Percentiles rank a stretch among this genome's conserved stretches.
Conservation (phyloP, 495 filamentous ascomycete genomes). For the Penicillium bialowiezense region DNA sequence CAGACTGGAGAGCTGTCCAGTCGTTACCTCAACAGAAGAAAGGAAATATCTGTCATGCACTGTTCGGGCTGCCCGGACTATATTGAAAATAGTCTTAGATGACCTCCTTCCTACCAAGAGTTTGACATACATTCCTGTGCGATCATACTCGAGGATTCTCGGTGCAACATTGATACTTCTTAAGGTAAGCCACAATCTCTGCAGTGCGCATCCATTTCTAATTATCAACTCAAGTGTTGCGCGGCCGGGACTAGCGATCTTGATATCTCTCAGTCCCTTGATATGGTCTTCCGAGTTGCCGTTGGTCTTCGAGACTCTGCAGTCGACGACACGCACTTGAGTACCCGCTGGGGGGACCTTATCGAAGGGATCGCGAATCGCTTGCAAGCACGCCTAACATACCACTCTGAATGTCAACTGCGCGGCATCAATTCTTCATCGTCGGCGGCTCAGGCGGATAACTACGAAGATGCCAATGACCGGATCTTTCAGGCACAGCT, state of each 20-base stretch:
- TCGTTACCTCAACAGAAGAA: slow-evolving; percentile 11
- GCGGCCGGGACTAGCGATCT: not conserved
- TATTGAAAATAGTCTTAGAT: slow-evolving; percentile 73
- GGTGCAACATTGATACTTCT: slow-evolving; percentile 84
- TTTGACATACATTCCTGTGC: slow-evolving; percentile 75
- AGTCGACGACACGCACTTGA: slow-evolving; percentile 82
- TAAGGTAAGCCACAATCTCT: slow-evolving; percentile 32
- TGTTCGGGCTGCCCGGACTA: slow-evolving; percentile 69
- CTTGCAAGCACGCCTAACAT: not conserved
- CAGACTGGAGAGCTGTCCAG: slow-evolving; percentile 19
- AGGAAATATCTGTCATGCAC: slow-evolving; percentile 70
- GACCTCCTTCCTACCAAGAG: slow-evolving; percentile 68
- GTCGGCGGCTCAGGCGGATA: too few species aligned
- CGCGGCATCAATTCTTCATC: too few species aligned
- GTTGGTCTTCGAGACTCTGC: slow-evolving; percentile 67
- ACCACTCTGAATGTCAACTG: too few species aligned
- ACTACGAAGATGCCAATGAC: too few species aligned
- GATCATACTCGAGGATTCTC: slow-evolving; percentile 82
- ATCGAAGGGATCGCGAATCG: slow-evolving; percentile 27
- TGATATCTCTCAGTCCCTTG: slow-evolving; percentile 48
- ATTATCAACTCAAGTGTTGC: not conserved
- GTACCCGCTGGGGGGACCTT: slow-evolving; percentile 74
- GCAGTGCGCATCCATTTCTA: not conserved
- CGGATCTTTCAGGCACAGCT: too few species aligned
- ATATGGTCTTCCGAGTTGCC: slow-evolving; percentile 64